Evolutionary conservation across 305 asterid genomes (phyloP).

Genomic region (Fraxinus velutina): DNA sequence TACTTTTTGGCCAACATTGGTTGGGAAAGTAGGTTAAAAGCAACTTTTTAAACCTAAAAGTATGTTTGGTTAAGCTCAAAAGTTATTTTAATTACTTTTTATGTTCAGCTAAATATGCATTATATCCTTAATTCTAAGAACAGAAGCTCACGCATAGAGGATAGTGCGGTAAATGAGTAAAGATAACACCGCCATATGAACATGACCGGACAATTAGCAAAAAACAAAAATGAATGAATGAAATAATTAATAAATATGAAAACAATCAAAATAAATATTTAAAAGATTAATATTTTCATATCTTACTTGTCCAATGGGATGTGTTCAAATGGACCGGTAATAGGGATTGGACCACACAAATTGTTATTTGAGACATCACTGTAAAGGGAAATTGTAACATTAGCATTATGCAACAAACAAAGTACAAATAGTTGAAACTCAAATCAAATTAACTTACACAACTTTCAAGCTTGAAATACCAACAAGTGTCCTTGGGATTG

Average conservation of each 20-base stretch:
- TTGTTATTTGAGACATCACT: slow-evolving; percentile 77
- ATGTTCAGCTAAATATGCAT: not conserved
- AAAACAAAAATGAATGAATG: not conserved
- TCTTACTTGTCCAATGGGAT: slow-evolving; percentile 69
- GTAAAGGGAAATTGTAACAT: slow-evolving; percentile 16
- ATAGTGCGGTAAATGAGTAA: not conserved
- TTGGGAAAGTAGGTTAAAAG: not conserved
- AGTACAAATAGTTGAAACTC: not conserved
- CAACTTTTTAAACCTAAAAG: not conserved
- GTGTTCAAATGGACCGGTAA: slow-evolving; percentile 63
- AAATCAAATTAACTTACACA: slow-evolving; percentile 48
- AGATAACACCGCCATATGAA: not conserved
- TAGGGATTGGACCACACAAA: slow-evolving; percentile 73
- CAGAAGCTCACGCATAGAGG: not conserved
- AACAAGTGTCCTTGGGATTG: slow-evolving; percentile 55
- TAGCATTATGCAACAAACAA: not conserved
- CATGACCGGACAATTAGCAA: not conserved
- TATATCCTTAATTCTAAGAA: not conserved
- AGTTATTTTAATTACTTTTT: not conserved
- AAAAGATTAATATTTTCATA: not conserved
- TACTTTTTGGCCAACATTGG: not conserved
- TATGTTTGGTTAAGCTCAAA: not conserved
- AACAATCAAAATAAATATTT: not conserved
- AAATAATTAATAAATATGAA: not conserved
- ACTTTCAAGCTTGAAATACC: slow-evolving; percentile 61